Conservation (phyloP, 345 rosid genomes). For the Atalantia buxifolia region DNA sequence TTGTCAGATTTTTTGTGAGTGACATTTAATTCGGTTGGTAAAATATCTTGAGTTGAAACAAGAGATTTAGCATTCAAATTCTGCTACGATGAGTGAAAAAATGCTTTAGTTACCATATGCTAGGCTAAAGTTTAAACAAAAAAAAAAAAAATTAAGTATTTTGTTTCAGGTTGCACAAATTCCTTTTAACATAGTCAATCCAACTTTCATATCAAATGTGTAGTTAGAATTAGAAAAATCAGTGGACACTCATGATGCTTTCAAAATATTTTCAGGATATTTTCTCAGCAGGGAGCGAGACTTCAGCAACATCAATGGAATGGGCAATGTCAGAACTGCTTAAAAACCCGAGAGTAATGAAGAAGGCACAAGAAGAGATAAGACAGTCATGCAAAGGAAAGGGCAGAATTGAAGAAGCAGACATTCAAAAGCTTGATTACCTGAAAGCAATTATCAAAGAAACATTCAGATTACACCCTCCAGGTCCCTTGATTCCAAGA, state of each 20-base stretch:
- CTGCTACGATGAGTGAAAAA: too few species aligned
- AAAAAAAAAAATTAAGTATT: neutral
- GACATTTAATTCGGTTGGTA: too few species aligned
- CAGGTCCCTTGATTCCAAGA: conserved; percentile 23
- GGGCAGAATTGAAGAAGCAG: conserved; percentile 16
- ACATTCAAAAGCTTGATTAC: conserved; percentile 9
- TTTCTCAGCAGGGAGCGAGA: conserved; percentile 23
- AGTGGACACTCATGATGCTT: too few species aligned
- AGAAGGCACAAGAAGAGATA: conserved; percentile 14
- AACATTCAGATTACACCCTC: conserved; percentile 20
- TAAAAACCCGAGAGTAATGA: conserved; percentile 9
- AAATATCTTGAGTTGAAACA: too few species aligned
- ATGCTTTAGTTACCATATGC: neutral
- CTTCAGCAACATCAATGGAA: conserved; percentile 20
- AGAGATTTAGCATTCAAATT: too few species aligned
- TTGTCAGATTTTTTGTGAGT: too few species aligned
- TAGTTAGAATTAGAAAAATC: too few species aligned
- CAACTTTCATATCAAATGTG: too few species aligned
- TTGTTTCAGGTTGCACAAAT: neutral
- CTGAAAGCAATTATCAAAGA: conserved; percentile 20
- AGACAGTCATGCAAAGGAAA: conserved; percentile 7
- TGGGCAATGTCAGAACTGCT: conserved; percentile 24
- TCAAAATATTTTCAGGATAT: conserved; percentile 15
- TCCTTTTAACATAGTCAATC: too few species aligned
- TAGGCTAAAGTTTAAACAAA: neutral